Percentiles rank a stretch among this genome's conserved stretches.
Conservation (phyloP, 2,329 filamentous ascomycete species). For the Claviceps pazoutovae region DNA sequence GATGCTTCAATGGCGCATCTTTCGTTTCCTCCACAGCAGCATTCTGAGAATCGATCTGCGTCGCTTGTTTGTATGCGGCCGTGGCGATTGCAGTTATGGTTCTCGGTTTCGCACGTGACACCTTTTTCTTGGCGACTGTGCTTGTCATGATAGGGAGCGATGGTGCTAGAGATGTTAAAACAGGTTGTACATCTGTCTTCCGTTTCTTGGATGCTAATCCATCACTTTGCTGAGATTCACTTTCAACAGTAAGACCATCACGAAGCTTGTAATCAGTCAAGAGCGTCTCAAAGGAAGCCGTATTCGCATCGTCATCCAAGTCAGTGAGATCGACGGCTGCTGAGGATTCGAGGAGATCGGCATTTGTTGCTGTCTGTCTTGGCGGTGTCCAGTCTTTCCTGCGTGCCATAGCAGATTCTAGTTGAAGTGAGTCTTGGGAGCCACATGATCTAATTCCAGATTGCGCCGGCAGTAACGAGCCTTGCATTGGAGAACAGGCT, state of each 20-base stretch:
- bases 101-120: conserved; percentile 52
- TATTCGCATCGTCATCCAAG: conserved; percentile 4
- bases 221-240: not conserved
- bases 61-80: conserved; percentile 42
- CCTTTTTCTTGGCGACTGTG: conserved; percentile 33
- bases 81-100: conserved; percentile 71
- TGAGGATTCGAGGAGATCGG: conserved; percentile 19
- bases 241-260: conserved; percentile 7
- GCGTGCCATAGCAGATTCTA: conserved; percentile 39
- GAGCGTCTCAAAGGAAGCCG: conserved; percentile 29
- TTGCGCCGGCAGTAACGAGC: not conserved
- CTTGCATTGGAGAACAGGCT: not conserved
- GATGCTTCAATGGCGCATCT: conserved; percentile 1
- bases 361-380: conserved; percentile 18
- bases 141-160: conserved; percentile 7
- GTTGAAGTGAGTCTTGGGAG: conserved; percentile 18
- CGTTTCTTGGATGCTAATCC: not conserved
- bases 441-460: not conserved
- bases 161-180: not conserved
- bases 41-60: conserved; percentile 17
- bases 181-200: conserved; percentile 3
- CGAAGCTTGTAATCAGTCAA: conserved; percentile 27
- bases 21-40: not conserved
- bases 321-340: conserved; percentile 6
- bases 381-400: conserved; percentile 55